Base-by-base conservation (phyloP, 177 flowering plant species). In the Tripterygium wilfordii region DNA sequence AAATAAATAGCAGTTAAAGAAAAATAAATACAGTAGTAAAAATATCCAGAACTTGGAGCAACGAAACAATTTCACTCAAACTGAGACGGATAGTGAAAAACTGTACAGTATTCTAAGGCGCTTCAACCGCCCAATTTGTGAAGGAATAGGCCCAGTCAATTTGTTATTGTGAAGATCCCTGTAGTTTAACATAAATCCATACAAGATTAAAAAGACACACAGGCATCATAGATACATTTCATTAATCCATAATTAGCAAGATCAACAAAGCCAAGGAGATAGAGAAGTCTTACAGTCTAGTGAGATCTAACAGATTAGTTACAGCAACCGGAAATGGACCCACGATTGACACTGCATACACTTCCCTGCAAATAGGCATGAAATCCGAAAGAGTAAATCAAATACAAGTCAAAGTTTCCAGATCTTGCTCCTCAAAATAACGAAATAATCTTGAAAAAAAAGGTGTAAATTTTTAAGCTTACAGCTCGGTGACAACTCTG, bases 91-190 rank as follows among this genome's bases (percentile, higher is more conserved):
- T 17, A 18, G 39, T 28, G n/a, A n/a, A n/a, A n/a, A n/a, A n/a
- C n/a, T n/a, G n/a, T 86, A 92, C 99, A 89, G 65, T 58, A 76
- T 75, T 65, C 68, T 84, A 44, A 89, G 95, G 30, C 75, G 91
- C 71, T 67, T 92, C 54, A 92, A 68, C 48, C 98, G 72, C 51
- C 94, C 95, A 48, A 92, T 92, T 68, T 92, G 96, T 28, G 97
- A 78, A 57, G 99, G 97, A 60, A 89, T 86, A 33, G 97, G 96
- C 19, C 99, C 99, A 8, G 89, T 92, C 68, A 92, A 66, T 69
- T 89, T 92, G 81, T 92, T 92, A 48, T 92, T 92, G 49, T 92
- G 99, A 32, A 92, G 84, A 76, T 92, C 99, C 82, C 97, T 89
- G 89, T 36, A 30, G 20, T 2, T 1, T 9, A 48, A 10, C 39